A percentile compares a stretch with the other conserved stretches of the same genome.
phyloP scores from a whole-genome alignment of 305 asterid genomes.

The Solanum aculeatissimum region DNA sequence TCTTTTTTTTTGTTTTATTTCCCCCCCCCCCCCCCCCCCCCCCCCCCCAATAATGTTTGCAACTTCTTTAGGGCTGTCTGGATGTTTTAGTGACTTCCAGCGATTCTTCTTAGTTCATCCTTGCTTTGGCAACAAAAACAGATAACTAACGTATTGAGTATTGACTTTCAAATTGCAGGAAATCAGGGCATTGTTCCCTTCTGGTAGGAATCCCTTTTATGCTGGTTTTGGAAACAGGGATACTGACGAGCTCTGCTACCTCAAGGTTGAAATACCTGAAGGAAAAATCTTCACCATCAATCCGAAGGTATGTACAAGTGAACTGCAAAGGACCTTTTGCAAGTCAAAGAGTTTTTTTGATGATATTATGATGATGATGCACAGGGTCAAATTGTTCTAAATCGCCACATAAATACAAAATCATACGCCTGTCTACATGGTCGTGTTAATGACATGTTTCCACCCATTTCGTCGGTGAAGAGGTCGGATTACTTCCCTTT shows the following conservation, averaged over 20 bases:
- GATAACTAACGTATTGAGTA: neutral
- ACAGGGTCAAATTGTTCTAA: slow-evolving; percentile 88
- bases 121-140: neutral
- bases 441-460: slow-evolving; percentile 84
- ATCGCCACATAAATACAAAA: slow-evolving; percentile 54
- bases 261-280: slow-evolving; percentile 82
- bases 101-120: neutral
- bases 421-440: slow-evolving; percentile 60
- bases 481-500: slow-evolving; percentile 33
- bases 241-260: slow-evolving; percentile 89
- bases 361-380: neutral
- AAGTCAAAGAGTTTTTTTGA: neutral
- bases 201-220: slow-evolving; percentile 73
- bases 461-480: slow-evolving; percentile 43
- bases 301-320: slow-evolving; percentile 50
- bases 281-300: slow-evolving; percentile 87
- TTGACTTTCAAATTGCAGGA: slow-evolving; percentile 28
- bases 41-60: neutral
- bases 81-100: neutral
- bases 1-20: too few species aligned
- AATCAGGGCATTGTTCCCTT: slow-evolving; percentile 82
- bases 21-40: too few species aligned
- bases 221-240: slow-evolving; percentile 98
- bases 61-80: neutral
- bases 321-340: neutral